phyloP scores from a whole-genome alignment of 371 early-diverging fungal genomes.

The Polyrhizophydium stewartii region DNA sequence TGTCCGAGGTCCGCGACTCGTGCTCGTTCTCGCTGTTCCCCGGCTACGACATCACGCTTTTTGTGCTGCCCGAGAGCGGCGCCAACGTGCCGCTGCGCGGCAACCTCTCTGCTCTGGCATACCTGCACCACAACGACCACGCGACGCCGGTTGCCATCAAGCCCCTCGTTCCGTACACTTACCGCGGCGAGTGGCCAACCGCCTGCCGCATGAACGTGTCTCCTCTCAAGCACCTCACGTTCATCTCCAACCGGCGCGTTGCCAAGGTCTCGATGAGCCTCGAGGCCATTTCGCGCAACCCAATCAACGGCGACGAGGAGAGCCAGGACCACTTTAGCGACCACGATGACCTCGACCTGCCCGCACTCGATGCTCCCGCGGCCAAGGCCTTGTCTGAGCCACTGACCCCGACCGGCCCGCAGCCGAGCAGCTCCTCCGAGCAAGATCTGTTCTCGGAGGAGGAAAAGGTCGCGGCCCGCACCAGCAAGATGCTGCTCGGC shows the following conservation, averaged over 20 bases:
- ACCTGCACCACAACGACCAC: constrained; percentile 56
- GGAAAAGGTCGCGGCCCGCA: constrained; percentile 27
- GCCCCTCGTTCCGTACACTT: constrained; percentile 60
- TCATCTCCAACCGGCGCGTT: constrained; percentile 48
- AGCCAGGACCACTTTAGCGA: constrained; percentile 8
- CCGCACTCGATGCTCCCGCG: constrained; percentile 1
- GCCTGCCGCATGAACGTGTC: constrained; percentile 46
- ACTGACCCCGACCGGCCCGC: background rate
- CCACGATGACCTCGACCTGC: background rate
- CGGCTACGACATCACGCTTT: constrained; percentile 54
- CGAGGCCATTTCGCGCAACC: constrained; percentile 41
- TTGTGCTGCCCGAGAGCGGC: constrained; percentile 28
- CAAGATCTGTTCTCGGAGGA: background rate
- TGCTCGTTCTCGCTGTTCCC: constrained; percentile 61
- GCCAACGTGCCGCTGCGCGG: constrained; percentile 2
- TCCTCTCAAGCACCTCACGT: constrained; percentile 51
- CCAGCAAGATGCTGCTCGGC: constrained; percentile 49
- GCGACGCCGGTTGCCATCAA: constrained; percentile 49
- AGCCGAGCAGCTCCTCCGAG: constrained; percentile 1
- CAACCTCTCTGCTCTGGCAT: constrained; percentile 22
- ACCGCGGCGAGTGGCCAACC: constrained; percentile 54
- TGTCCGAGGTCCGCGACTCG: constrained; percentile 47
- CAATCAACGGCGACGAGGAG: constrained; percentile 24
- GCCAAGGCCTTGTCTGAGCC: background rate
- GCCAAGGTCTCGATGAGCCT: constrained; percentile 28